These are phyloP conservation scores for Penicillium arizonense DNA, from an alignment of 495 filamentous ascomycete species.

Conservation along the genomic window DNA sequence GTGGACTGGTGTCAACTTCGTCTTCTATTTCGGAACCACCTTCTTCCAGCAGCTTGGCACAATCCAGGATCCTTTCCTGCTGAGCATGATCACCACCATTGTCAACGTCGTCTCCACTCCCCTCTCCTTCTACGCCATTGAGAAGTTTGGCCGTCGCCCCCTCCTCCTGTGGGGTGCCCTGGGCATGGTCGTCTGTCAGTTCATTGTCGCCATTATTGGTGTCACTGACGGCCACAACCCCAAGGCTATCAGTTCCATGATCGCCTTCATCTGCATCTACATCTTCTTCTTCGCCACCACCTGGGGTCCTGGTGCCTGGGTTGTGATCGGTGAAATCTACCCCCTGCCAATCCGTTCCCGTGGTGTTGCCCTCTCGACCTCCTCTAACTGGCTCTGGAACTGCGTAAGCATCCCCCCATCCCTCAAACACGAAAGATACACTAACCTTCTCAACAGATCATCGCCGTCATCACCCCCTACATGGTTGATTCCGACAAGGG, in stretches of 20 bases:
- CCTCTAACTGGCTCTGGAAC: slow-evolving; percentile 91
- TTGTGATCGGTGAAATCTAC: slow-evolving; percentile 86
- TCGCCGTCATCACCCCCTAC: slow-evolving; percentile 77
- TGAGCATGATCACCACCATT: slow-evolving; percentile 76
- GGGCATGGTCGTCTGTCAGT: slow-evolving; percentile 83
- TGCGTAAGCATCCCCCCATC: slow-evolving; percentile 13
- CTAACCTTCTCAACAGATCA: slow-evolving; percentile 33
- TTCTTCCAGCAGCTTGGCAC: slow-evolving; percentile 70
- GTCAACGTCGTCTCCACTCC: slow-evolving; percentile 85
- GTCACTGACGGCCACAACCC: slow-evolving; percentile 52
- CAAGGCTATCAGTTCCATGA: slow-evolving; percentile 61
- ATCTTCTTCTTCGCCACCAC: slow-evolving; percentile 75
- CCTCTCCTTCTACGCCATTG: slow-evolving; percentile 78
- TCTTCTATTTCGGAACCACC: slow-evolving; percentile 85
- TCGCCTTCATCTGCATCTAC: slow-evolving; percentile 76
- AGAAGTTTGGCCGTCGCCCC: slow-evolving; percentile 78
- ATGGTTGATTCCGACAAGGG: slow-evolving; percentile 64
- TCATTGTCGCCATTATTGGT: slow-evolving; percentile 78
- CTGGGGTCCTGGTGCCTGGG: slow-evolving; percentile 75
- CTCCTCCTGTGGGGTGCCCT: slow-evolving; percentile 75
- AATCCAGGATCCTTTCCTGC: slow-evolving; percentile 74
- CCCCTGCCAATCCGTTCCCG: slow-evolving; percentile 79
- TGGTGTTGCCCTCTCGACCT: slow-evolving; percentile 76
- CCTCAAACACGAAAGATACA: no score
- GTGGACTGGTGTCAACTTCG: slow-evolving; percentile 86